These are phyloP conservation scores for Gossypium sturtianum DNA, from an alignment of 345 rosid species.

Conservation along the genomic window DNA sequence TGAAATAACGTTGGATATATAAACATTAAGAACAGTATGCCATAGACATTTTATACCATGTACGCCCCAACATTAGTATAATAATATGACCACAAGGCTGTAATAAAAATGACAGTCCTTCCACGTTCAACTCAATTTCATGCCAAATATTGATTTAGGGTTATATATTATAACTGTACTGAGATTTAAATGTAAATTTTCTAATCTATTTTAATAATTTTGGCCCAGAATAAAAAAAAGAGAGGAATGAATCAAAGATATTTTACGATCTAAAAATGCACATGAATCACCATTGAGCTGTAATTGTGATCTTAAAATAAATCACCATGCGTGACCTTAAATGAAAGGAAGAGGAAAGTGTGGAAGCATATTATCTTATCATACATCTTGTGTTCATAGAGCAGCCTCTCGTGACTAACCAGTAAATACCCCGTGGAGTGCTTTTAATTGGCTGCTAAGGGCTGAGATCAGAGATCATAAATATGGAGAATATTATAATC, in stretches of 20 bases:
- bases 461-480: background rate
- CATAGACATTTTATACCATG: background rate
- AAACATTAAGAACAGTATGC: too few relatives aligned
- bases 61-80: background rate
- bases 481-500: background rate
- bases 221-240: too few relatives aligned
- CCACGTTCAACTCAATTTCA: background rate
- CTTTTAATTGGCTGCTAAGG: background rate
- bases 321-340: conserved; percentile 3
- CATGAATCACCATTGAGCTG: background rate
- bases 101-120: background rate
- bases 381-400: background rate
- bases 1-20: too few relatives aligned
- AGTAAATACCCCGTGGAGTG: background rate
- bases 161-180: background rate
- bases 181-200: background rate
- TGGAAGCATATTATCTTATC: background rate
- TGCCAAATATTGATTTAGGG: background rate
- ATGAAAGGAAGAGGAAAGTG: background rate
- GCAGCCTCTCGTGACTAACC: background rate
- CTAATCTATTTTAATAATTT: too few relatives aligned
- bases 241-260: background rate
- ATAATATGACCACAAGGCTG: background rate
- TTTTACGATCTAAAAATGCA: background rate
- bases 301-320: background rate